These are phyloP conservation scores for Scutellaria baicalensis DNA, from an alignment of 257 asterid species.

Conservation along the genomic window DNA sequence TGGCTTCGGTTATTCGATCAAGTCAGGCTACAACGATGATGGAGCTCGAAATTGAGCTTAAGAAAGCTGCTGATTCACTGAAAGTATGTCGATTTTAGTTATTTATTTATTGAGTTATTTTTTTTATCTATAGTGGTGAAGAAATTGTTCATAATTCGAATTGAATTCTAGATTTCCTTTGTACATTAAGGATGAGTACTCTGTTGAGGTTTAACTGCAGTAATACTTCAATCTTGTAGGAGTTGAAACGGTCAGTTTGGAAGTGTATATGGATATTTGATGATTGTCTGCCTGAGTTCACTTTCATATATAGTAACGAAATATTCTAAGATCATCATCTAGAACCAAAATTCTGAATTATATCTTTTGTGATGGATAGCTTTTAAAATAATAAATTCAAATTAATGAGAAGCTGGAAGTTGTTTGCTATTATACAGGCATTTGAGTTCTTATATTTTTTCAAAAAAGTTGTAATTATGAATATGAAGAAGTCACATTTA, in stretches of 20 bases:
- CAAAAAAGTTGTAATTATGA: not conserved
- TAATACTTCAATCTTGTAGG: not conserved
- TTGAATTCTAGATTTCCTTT: not conserved
- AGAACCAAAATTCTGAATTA: not conserved
- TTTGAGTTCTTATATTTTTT: not conserved
- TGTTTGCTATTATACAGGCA: not conserved
- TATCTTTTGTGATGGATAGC: not conserved
- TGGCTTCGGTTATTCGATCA: conserved; percentile 82
- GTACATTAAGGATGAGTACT: not conserved
- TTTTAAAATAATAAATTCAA: not conserved
- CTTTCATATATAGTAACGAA: not conserved
- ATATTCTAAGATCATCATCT: not conserved
- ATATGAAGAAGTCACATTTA: not conserved
- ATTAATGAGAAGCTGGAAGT: not conserved
- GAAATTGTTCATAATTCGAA: not conserved
- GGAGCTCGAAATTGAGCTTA: conserved; percentile 93
- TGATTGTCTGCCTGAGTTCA: not conserved
- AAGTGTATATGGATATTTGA: not conserved
- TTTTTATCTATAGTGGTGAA: not conserved
- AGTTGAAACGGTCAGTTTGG: not conserved
- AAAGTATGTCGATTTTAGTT: conserved; percentile 34
- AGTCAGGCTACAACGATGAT: conserved; percentile 88
- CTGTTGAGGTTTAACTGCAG: not conserved
- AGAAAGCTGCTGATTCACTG: conserved; percentile 78
- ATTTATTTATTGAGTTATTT: not conserved